A percentile compares a stretch with the other conserved stretches of the same genome.
Conservation (phyloP, 2,329 filamentous ascomycete genomes). For the Diaporthe helianthi region DNA sequence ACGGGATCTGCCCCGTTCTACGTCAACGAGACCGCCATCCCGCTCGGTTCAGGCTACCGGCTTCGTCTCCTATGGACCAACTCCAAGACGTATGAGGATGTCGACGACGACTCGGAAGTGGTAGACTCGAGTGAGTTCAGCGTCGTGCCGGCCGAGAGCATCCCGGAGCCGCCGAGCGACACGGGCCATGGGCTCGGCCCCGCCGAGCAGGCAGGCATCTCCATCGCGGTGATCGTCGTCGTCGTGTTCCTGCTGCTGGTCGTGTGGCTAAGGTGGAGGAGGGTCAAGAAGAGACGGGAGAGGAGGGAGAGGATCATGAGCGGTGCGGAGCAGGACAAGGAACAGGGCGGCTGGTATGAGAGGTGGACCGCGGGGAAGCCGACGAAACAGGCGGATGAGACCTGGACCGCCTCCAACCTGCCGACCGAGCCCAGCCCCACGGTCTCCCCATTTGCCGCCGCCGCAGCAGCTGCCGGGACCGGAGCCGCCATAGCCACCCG, state of each 20-base stretch:
- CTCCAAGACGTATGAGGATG: constrained; percentile 1
- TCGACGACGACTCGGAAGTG: constrained; percentile 15
- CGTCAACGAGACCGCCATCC: background rate
- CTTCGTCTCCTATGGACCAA: constrained; percentile 18
- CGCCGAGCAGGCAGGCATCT: constrained; percentile 18
- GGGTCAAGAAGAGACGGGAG: constrained; percentile 27
- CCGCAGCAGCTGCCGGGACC: too few species aligned
- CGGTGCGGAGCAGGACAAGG: background rate
- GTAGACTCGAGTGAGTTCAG: constrained; percentile 3
- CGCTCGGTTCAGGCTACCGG: constrained; percentile 11
- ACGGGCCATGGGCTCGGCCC: background rate
- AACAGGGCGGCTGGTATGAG: constrained; percentile 6
- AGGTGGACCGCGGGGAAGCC: constrained; percentile 4
- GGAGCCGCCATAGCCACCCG: background rate
- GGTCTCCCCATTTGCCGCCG: background rate
- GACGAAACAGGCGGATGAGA: background rate
- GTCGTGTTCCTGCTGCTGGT: background rate
- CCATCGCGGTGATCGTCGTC: constrained; percentile 17
- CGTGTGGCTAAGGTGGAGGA: constrained; percentile 4
- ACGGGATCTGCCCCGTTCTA: background rate
- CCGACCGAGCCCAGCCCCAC: background rate
- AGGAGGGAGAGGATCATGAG: background rate
- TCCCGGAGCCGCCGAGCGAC: background rate
- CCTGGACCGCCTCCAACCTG: background rate
- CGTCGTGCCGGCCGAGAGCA: constrained; percentile 6